A percentile compares a stretch with the other conserved stretches of the same genome.
Evolutionary conservation across 78 protist genomes (phyloP).

Genomic region (Pelomyxa schiedti): DNA sequence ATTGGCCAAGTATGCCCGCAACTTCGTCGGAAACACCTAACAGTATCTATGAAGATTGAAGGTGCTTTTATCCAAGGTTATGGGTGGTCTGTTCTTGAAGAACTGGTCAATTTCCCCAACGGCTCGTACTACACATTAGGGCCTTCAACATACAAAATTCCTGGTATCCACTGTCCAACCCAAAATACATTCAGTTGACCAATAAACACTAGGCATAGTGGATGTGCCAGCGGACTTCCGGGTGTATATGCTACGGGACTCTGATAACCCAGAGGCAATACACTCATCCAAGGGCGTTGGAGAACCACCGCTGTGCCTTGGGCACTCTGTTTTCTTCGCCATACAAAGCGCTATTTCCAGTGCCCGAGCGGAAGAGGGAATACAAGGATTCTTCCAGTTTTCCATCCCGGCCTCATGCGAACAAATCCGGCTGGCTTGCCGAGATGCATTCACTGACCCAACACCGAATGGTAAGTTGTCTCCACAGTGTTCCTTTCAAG

Average conservation of each 20-base stretch:
- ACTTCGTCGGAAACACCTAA: no score
- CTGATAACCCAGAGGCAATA: conserved; percentile 63
- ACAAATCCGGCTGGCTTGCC: conserved; percentile 60
- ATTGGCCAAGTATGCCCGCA: conserved; percentile 75
- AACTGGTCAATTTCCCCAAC: conserved; percentile 27
- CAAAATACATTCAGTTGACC: no score
- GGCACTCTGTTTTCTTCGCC: conserved; percentile 67
- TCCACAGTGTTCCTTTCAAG: no score
- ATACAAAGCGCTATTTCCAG: conserved; percentile 35
- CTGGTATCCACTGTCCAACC: conserved; percentile 17
- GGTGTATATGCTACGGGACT: conserved; percentile 51
- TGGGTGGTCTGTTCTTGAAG: conserved; percentile 81
- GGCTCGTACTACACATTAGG: conserved; percentile 53
- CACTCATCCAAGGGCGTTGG: conserved; percentile 75
- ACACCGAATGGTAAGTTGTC: no score
- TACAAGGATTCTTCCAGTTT: conserved; percentile 22
- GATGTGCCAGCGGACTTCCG: conserved; percentile 71
- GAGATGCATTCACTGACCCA: conserved; percentile 30
- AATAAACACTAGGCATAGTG: no score
- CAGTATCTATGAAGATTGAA: no score
- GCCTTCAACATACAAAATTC: conserved; percentile 57
- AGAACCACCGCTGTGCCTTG: conserved; percentile 84
- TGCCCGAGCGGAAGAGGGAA: conserved; percentile 15
- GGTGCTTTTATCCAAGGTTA: conserved; percentile 84
- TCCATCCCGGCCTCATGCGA: conserved; percentile 74